Base-by-base conservation (phyloP, 495 filamentous ascomycete genomes). In the Sphaerosporella brunnea region DNA sequence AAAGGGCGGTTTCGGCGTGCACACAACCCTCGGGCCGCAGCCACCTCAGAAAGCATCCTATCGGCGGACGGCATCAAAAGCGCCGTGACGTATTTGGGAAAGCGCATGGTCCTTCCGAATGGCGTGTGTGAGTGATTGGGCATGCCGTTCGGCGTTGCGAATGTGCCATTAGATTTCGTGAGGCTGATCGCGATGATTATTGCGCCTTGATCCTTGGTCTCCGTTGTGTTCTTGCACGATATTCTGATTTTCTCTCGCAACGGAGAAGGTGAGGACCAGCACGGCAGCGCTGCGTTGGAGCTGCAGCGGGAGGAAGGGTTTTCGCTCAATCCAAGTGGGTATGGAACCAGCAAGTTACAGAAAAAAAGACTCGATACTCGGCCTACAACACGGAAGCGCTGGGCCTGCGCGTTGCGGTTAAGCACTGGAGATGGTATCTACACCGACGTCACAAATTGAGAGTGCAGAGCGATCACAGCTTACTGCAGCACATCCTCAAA, bases 391-490 rank as follows among this genome's bases (percentile, higher is more conserved):
- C 8, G 10, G 40, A 44, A 24, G 11, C 25, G 16, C 20, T 44
- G 40, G 40, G 10, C 7, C 9, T 44, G 4, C 4, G 16, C 8
- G 40, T 23, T 44, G 40, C 40, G 9, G 25, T 44, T 10, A 10
- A 23, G 16, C 40, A 44, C 20, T 44, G 40, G 40, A 10, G 23
- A 10, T 26, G 7, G 9, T 44, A 23, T 16, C 16, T 44, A 26
- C 44, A 47, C 25, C 24, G 44, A 4, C 4, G 11, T 21, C 7
- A 39, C 13, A 4, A 32, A 11, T 47, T 47, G 10, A 47, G 7
- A n/a, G 28, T 47, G 4, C 25, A 30, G 10, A 47, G 13, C n/a
- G 44, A 47, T 26, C 44, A 47, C 20, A 11, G 24, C 4, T 47
- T 26, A 36, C 11, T 47, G 11, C 44, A 47, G 25, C 23, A 36